phyloP scores from a whole-genome alignment of 352 stramenopile genomes.

The Pythium sp. region DNA sequence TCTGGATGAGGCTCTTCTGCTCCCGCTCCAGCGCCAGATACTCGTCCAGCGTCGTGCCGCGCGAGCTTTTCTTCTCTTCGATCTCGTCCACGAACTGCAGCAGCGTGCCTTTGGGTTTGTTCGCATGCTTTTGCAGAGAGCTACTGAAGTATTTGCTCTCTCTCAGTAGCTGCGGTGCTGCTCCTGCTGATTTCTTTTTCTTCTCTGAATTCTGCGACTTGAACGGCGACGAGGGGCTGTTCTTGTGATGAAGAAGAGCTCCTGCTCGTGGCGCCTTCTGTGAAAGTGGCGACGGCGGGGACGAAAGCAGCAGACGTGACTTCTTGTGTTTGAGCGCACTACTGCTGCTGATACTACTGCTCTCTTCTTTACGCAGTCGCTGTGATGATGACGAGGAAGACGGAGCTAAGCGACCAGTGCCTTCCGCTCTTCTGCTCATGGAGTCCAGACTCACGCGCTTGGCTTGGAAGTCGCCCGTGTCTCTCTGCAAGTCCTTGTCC shows the following conservation, averaged over 20 bases:
- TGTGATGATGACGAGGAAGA: background rate
- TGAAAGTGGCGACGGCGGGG: background rate
- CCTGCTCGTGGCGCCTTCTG: background rate
- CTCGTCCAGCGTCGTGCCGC: constrained; percentile 20
- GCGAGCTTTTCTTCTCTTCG: constrained; percentile 27
- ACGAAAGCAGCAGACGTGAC: background rate
- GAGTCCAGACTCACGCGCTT: constrained; percentile 14
- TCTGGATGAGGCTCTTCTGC: constrained; percentile 16
- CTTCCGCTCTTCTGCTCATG: constrained; percentile 6
- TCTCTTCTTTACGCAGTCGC: background rate
- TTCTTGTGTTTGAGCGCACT: constrained; percentile 14
- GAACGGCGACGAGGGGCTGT: background rate
- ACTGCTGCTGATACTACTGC: too few species aligned
- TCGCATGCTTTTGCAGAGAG: background rate
- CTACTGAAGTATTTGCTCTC: constrained; percentile 10
- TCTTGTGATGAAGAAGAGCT: background rate
- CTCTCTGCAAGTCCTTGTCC: too few species aligned
- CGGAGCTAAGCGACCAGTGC: background rate
- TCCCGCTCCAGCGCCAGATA: constrained; percentile 32
- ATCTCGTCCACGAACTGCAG: constrained; percentile 29
- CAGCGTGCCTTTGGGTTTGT: constrained; percentile 3
- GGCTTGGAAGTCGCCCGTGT: background rate
- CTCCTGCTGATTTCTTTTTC: background rate
- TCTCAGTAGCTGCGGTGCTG: background rate
- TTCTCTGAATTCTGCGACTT: constrained; percentile 3